A percentile compares a stretch with the other conserved stretches of the same genome.
Conservation (phyloP, 2,329 filamentous ascomycete genomes). For the Pleurostoma richardsiae region DNA sequence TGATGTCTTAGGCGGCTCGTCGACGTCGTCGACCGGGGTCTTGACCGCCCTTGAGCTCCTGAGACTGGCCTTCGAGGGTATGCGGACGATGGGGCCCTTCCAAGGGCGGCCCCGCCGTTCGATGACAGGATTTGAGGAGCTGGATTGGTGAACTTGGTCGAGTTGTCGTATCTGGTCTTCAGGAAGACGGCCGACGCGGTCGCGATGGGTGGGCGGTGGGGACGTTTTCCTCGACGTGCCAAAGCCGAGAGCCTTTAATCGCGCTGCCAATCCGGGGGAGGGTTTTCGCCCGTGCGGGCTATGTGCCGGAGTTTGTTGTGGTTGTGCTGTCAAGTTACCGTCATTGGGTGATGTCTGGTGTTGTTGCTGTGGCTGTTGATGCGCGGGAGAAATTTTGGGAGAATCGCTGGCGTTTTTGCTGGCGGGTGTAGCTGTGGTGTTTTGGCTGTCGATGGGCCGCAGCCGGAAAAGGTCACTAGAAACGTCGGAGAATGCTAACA, state of each 20-base stretch:
- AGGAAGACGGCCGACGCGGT: conserved; percentile 61
- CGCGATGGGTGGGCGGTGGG: conserved; percentile 26
- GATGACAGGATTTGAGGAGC: conserved; percentile 44
- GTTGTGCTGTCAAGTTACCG: conserved; percentile 2
- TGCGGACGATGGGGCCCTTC: conserved; percentile 59
- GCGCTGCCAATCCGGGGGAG: conserved; percentile 59
- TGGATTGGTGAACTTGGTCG: conserved; percentile 60
- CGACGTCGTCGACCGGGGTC: conserved; percentile 6
- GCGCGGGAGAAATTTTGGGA: conserved; percentile 7
- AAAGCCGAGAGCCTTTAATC: conserved; percentile 61
- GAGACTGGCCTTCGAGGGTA: conserved; percentile 31
- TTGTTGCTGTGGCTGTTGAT: conserved; percentile 13
- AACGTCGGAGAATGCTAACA: conserved; percentile 27
- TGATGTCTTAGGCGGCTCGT: conserved; percentile 10
- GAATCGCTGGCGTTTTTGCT: conserved; percentile 4
- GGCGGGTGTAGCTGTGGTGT: conserved; percentile 2
- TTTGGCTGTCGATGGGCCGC: conserved; percentile 17
- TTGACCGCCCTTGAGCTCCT: conserved; percentile 12
- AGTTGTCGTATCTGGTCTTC: conserved; percentile 66
- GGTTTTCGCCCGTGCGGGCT: conserved; percentile 43
- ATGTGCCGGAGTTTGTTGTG: not conserved
- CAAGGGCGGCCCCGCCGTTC: conserved; percentile 66
- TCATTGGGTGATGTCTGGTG: conserved; percentile 8
- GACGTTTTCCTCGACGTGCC: conserved; percentile 36
- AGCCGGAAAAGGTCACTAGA: conserved; percentile 33